phyloP scores from a whole-genome alignment of 306 rosid genomes.

The Prunus persica region DNA sequence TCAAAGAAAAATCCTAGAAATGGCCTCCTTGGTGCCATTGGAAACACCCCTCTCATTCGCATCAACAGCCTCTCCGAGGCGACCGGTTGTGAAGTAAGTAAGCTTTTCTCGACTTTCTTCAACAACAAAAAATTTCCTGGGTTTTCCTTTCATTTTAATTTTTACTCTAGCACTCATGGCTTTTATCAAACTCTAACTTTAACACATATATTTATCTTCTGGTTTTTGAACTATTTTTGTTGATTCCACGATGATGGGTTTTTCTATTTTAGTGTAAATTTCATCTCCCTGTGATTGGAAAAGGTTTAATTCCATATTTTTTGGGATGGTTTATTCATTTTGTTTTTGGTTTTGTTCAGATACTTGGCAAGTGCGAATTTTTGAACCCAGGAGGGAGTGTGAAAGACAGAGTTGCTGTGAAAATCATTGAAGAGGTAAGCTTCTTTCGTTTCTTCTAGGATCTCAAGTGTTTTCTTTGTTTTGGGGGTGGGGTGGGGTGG shows the following conservation, averaged over 20 bases:
- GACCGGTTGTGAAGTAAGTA: conserved; percentile 74
- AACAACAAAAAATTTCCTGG: not conserved
- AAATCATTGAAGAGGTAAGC: conserved; percentile 77
- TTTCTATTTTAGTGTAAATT: not conserved
- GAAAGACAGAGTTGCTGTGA: conserved; percentile 85
- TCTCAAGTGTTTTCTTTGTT: not conserved
- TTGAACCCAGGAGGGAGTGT: conserved; percentile 98
- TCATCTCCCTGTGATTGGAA: not conserved
- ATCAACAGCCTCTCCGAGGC: conserved; percentile 89
- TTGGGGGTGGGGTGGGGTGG: no score
- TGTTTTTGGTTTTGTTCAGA: conserved; percentile 36
- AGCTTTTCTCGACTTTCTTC: not conserved
- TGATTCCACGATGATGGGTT: not conserved
- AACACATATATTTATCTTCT: not conserved
- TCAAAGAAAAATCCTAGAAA: conserved; percentile 26
- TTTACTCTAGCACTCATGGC: not conserved
- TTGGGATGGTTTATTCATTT: not conserved
- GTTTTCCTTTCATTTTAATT: not conserved
- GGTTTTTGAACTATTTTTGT: not conserved
- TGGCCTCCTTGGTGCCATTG: conserved; percentile 74
- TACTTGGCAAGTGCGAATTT: conserved; percentile 90
- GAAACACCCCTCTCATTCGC: conserved; percentile 85
- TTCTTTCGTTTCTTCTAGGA: not conserved
- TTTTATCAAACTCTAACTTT: not conserved
- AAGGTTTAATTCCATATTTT: not conserved